A percentile compares a stretch with the other conserved stretches of the same genome.
Conservation (phyloP, 106 monocot species). For the Phalaenopsis equestris region DNA sequence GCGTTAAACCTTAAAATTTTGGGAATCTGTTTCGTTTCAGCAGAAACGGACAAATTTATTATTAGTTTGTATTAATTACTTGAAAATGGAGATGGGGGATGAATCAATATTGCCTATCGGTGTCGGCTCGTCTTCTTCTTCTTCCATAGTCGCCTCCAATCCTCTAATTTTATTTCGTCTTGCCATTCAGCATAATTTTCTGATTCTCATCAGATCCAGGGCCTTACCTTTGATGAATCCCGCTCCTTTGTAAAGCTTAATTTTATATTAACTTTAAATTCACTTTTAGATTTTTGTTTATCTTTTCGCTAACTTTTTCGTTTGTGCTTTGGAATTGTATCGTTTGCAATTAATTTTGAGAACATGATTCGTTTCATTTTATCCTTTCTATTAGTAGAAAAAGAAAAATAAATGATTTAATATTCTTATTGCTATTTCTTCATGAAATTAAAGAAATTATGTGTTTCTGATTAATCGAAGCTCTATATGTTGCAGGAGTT, state of each 20-base stretch:
- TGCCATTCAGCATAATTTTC: too few relatives aligned
- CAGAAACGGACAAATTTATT: not conserved
- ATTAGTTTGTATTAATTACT: not conserved
- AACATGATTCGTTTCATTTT: slow-evolving; percentile 3
- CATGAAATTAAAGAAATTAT: not conserved
- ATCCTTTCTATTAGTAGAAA: not conserved
- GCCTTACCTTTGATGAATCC: too few relatives aligned
- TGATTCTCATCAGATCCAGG: too few relatives aligned
- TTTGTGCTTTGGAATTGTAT: not conserved
- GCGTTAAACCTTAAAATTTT: not conserved
- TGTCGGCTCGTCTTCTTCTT: not conserved
- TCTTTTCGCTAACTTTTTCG: not conserved
- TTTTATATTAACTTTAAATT: not conserved
- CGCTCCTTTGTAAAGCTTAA: too few relatives aligned
- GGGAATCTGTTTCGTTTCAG: not conserved
- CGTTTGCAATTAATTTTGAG: not conserved
- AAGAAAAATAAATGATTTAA: not conserved
- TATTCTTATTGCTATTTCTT: not conserved
- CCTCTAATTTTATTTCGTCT: not conserved
- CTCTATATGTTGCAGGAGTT: not conserved
- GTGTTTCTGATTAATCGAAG: not conserved
- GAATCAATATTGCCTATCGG: too few relatives aligned
- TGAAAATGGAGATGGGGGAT: not conserved
- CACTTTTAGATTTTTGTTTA: not conserved
- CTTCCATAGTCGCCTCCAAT: not conserved